These are phyloP conservation scores for Aaosphaeria pasadenensis DNA, from an alignment of 2,329 filamentous ascomycete genomes.

Conservation along the genomic window DNA sequence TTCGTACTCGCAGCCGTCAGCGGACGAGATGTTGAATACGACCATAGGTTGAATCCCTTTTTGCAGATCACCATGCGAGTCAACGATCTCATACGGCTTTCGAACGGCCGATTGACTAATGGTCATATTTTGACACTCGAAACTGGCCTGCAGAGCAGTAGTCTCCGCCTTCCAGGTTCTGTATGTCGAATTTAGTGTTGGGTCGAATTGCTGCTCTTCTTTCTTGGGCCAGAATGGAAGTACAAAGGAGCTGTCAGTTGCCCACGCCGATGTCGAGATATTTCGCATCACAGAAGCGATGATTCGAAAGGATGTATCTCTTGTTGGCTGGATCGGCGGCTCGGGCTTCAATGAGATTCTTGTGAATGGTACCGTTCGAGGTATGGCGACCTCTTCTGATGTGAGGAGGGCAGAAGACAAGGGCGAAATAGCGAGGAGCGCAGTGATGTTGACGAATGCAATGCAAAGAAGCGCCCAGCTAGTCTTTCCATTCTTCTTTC, in stretches of 20 bases:
- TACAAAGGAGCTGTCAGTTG: constrained; percentile 18
- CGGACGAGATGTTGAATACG: not conserved
- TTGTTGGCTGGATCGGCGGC: not conserved
- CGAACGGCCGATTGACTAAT: not conserved
- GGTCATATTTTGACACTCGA: not conserved
- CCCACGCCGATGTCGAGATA: constrained; percentile 25
- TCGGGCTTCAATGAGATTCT: not conserved
- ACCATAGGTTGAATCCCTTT: not conserved
- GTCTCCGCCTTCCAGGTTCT: not conserved
- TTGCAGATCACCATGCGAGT: not conserved
- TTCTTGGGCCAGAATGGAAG: constrained; percentile 21
- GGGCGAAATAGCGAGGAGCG: not conserved
- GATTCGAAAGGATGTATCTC: constrained; percentile 20
- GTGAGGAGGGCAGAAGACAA: not conserved
- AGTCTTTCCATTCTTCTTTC: not conserved
- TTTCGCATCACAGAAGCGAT: constrained; percentile 20
- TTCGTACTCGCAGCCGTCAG: not conserved
- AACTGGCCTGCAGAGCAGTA: not conserved
- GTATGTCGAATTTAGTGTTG: not conserved
- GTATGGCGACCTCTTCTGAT: not conserved
- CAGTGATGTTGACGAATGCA: not conserved
- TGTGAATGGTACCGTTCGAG: not conserved
- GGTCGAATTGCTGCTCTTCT: not conserved
- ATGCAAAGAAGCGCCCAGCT: not conserved
- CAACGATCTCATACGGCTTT: too few species aligned